Conservation (phyloP, 306 rosid genomes). For the Vicia sativa region DNA sequence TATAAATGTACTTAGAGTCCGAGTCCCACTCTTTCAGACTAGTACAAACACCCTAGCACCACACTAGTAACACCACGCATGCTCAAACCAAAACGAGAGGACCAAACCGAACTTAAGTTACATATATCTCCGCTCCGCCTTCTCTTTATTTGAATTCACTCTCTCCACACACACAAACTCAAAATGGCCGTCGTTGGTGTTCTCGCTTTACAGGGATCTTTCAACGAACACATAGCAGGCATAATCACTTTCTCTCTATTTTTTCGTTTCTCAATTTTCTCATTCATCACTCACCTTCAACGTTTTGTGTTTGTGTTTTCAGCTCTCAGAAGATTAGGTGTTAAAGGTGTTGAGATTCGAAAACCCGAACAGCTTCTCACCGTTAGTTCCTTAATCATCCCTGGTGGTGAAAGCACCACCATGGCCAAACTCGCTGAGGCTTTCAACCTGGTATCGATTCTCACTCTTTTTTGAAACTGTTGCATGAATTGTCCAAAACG, state of each 20-base stretch:
- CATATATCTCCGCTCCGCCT: neutral
- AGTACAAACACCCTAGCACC: neutral
- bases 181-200: conserved; percentile 85
- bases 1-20: no score
- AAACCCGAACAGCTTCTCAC: conserved; percentile 84
- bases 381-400: conserved; percentile 80
- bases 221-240: conserved; percentile 95
- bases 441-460: conserved; percentile 69
- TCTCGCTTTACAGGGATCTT: conserved; percentile 94
- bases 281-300: neutral
- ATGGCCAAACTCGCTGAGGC: conserved; percentile 95
- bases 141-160: neutral
- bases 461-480: neutral
- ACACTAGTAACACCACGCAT: neutral
- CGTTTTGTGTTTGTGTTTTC: conserved; percentile 13
- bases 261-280: neutral
- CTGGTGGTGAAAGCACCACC: conserved; percentile 98
- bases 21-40: no score
- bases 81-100: conserved; percentile 28
- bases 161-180: neutral
- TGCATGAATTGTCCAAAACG: no score
- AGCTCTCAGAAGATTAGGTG: conserved; percentile 88
- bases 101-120: conserved; percentile 34
- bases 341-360: conserved; percentile 81
- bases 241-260: neutral